Evolutionary conservation across 768 basidiomycete species (phyloP).

Genomic region (Sarcodon sp.): DNA sequence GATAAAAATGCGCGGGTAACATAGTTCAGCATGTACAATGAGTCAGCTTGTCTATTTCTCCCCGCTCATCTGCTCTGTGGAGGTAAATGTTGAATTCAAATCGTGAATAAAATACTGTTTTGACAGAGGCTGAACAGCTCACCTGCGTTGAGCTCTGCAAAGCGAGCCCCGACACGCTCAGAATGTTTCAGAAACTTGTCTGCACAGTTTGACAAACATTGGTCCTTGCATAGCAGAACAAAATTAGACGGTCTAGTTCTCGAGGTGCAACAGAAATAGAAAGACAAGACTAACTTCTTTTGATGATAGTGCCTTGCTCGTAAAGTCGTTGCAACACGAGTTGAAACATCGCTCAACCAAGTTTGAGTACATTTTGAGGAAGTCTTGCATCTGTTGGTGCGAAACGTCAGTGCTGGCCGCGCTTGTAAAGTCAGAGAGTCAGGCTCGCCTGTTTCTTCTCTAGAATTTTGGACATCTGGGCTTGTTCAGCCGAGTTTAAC

Average conservation of each 20-base stretch:
- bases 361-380: slow-evolving; percentile 87
- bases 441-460: slow-evolving; percentile 86
- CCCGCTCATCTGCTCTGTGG: neutral
- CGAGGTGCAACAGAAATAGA: slow-evolving; percentile 1
- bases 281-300: slow-evolving; percentile 58
- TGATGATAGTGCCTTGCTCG: slow-evolving; percentile 81
- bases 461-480: slow-evolving; percentile 89
- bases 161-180: slow-evolving; percentile 83
- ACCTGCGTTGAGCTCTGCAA: slow-evolving; percentile 91
- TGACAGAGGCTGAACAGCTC: slow-evolving; percentile 16
- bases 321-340: slow-evolving; percentile 93
- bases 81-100: neutral
- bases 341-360: slow-evolving; percentile 95
- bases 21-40: neutral
- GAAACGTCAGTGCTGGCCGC: neutral
- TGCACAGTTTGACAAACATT: slow-evolving; percentile 85
- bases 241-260: neutral
- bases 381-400: slow-evolving; percentile 85
- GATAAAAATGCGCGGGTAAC: neutral
- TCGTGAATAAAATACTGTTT: neutral
- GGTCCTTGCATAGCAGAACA: slow-evolving; percentile 39
- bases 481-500: slow-evolving; percentile 85
- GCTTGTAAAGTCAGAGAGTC: neutral
- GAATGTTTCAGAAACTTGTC: slow-evolving; percentile 98
- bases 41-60: neutral